Evolutionary conservation across 305 asterid species (phyloP), one percentile per base, ranked within the genome.

Genomic region (Solanum hybrid): DNA sequence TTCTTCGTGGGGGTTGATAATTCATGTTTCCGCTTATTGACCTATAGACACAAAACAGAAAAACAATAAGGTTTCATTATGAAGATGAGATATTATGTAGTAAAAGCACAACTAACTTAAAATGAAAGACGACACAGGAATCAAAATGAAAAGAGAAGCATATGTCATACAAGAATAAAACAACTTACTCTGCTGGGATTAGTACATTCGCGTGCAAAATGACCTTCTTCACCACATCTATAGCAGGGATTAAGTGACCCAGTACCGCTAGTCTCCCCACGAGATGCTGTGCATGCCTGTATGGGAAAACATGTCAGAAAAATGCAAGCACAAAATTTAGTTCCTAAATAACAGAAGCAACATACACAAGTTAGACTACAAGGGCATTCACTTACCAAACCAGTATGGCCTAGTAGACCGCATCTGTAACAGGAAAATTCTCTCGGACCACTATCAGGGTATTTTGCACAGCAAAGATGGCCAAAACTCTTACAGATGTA

Each of bases 151-250:
- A 84, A 45, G 88, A 14, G 37, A 45, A 84, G 5, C 39, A 29
- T 57, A 57, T 84, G 26, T 3, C 88, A 84, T 45, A 83, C 75
- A 84, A 45, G 39, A 84, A 10, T 45, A 84, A 2, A 84, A 61
- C 61, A 27, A 84, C 75, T 45, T 84, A 84, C 88, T 84, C 39
- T 84, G 68, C 88, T 65, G 88, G 92, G 90, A 90, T 51, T 92
- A 86, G 94, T 91, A 94, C 99, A 97, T 92, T 96, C 98, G 36
- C 99, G 99, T 89, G 98, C 98, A 94, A 96, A 96, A 92, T 96
- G 98, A 22, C 99, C 99, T 45, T 78, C 94, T 76, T 89, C 90
- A 86, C 98, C 99, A 78, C 99, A 96, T 88, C 91, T 95, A 92
- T 92, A 97, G 93, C 99, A 97, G 79, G 96, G 92, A 93, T 89